Conservation (phyloP, 352 stramenopile genomes). For the Phytophthora syringae region DNA sequence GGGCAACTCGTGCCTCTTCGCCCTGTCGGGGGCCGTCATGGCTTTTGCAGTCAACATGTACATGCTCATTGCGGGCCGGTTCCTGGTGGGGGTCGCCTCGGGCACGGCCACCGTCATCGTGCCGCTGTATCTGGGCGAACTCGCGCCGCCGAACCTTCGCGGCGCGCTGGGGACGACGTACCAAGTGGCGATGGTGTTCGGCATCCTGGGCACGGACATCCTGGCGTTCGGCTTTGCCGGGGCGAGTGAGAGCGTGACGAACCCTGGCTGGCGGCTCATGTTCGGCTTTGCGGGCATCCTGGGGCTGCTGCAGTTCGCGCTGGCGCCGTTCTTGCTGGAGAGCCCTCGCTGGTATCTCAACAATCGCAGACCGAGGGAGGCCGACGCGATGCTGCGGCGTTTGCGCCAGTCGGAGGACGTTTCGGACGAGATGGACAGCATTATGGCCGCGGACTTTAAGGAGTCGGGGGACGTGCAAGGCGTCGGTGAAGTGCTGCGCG, state of each 20-base stretch:
- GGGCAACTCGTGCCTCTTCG: slow-evolving; percentile 61
- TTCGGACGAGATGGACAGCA: slow-evolving; percentile 73
- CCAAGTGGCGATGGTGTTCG: slow-evolving; percentile 69
- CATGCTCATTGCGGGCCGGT: slow-evolving; percentile 69
- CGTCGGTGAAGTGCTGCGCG: slow-evolving; percentile 57
- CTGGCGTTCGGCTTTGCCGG: slow-evolving; percentile 67
- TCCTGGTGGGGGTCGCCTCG: slow-evolving; percentile 70
- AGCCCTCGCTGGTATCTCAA: slow-evolving; percentile 73
- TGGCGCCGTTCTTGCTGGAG: slow-evolving; percentile 64
- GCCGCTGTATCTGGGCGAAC: slow-evolving; percentile 72
- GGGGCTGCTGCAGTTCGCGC: slow-evolving; percentile 52
- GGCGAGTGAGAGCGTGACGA: slow-evolving; percentile 47
- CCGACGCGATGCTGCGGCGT: slow-evolving; percentile 50
- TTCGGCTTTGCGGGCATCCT: slow-evolving; percentile 70
- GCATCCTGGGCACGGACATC: slow-evolving; percentile 53
- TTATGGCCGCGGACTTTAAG: slow-evolving; percentile 64
- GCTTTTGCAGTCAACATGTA: slow-evolving; percentile 69
- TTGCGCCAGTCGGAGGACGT: slow-evolving; percentile 66
- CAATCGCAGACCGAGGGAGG: slow-evolving; percentile 63
- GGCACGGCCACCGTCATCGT: slow-evolving; percentile 74
- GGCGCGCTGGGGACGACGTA: slow-evolving; percentile 70
- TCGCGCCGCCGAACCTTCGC: slow-evolving; percentile 70
- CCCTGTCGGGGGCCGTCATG: slow-evolving; percentile 59
- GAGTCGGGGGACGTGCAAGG: slow-evolving; percentile 58
- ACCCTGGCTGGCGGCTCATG: slow-evolving; percentile 70